Percentiles rank a stretch among this genome's conserved stretches.
Conservation (phyloP, 805 yeast genomes). For the Yarrowia phangngaensis region DNA sequence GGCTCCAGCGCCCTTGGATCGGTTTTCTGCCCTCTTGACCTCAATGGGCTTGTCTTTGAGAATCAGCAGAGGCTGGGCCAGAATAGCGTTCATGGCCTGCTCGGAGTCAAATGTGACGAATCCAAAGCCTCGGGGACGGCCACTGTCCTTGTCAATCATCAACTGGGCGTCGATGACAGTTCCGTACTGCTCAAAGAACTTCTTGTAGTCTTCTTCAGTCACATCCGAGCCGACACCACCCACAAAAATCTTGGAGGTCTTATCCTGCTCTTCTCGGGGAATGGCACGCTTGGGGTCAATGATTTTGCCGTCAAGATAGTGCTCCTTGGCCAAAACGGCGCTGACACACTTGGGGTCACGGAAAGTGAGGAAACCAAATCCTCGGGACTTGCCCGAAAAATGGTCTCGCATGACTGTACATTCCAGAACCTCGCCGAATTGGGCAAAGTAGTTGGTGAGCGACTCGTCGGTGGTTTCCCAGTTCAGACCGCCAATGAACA, state of each 20-base stretch:
- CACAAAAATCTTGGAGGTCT: conserved; percentile 92
- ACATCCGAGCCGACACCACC: conserved; percentile 96
- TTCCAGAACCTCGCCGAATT: conserved; percentile 85
- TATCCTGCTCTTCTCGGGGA: conserved; percentile 95
- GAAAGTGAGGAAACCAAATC: conserved; percentile 91
- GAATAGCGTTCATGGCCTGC: conserved; percentile 85
- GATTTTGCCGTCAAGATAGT: conserved; percentile 88
- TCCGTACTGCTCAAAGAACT: conserved; percentile 83
- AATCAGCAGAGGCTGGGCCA: conserved; percentile 72
- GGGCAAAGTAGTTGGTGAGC: conserved; percentile 72
- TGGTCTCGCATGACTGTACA: conserved; percentile 90
- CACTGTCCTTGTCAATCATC: conserved; percentile 96
- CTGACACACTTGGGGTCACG: conserved; percentile 77
- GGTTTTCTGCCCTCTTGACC: conserved; percentile 44
- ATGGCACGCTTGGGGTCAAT: conserved; percentile 97
- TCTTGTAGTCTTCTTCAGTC: conserved; percentile 83
- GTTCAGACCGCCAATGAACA: conserved; percentile 94
- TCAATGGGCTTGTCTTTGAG: conserved; percentile 69
- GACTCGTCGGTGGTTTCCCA: conserved; percentile 97
- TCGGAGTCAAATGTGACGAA: conserved; percentile 94
- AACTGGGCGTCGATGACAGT: conserved; percentile 91
- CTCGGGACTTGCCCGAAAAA: conserved; percentile 83
- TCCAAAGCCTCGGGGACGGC: conserved; percentile 95
- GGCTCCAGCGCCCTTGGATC: conserved; percentile 17
- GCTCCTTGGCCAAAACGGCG: conserved; percentile 79